Percentiles rank a stretch among this genome's conserved stretches.
Conservation (phyloP, 805 yeast genomes). For the Wickerhamiella brachini region DNA sequence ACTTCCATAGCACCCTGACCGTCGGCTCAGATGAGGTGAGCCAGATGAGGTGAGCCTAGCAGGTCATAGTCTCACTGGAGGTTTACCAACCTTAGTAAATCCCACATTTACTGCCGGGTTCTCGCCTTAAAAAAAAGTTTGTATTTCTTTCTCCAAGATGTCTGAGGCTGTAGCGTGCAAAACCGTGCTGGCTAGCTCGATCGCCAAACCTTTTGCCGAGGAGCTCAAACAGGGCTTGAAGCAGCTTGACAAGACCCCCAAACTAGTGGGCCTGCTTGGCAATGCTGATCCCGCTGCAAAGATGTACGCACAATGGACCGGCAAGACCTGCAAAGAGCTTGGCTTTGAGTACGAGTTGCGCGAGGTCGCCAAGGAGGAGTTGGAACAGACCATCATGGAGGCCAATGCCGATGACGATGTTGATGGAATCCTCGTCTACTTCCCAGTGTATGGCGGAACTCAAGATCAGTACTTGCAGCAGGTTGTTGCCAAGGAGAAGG, state of each 20-base stretch:
- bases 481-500: slow-evolving; percentile 79
- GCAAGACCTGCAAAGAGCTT: slow-evolving; percentile 69
- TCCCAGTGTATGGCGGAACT: slow-evolving; percentile 90
- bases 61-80: no score
- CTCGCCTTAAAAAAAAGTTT: not conserved
- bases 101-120: not conserved
- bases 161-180: slow-evolving; percentile 14
- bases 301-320: slow-evolving; percentile 94
- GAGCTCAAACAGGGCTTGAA: slow-evolving; percentile 54
- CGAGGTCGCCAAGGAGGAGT: slow-evolving; percentile 60
- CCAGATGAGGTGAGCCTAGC: no score
- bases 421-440: slow-evolving; percentile 91
- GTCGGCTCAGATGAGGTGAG: no score
- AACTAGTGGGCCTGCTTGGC: slow-evolving; percentile 81
- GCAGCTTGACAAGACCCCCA: slow-evolving; percentile 44
- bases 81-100: not conserved
- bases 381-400: slow-evolving; percentile 68
- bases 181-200: slow-evolving; percentile 74
- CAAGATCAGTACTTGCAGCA: slow-evolving; percentile 96
- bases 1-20: no score
- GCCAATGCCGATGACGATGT: slow-evolving; percentile 69
- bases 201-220: slow-evolving; percentile 66
- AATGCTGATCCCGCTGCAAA: slow-evolving; percentile 90
- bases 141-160: not conserved
- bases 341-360: slow-evolving; percentile 78